A percentile compares a stretch with the other conserved stretches of the same genome.
phyloP scores from a whole-genome alignment of 2,329 filamentous ascomycete genomes.

The Xylaria sp. region DNA sequence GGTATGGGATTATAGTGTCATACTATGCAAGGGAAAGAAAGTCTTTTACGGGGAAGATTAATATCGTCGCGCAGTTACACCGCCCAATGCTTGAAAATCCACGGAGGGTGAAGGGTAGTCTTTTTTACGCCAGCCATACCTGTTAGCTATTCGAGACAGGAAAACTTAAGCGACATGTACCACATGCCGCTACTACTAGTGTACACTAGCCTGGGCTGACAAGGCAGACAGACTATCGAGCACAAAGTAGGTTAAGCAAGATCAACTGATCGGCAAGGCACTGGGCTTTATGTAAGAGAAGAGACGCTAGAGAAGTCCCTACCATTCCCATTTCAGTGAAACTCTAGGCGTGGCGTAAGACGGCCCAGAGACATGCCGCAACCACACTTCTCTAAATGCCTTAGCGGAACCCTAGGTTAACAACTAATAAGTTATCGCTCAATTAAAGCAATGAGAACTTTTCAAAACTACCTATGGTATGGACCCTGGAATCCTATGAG shows the following conservation, averaged over 20 bases:
- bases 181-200: neutral
- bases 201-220: neutral
- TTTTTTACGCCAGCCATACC: neutral
- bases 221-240: neutral
- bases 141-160: slow-evolving; percentile 12
- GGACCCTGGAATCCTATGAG: neutral
- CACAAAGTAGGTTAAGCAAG: neutral
- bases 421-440: neutral
- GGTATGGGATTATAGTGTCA: no score
- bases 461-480: neutral
- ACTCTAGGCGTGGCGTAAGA: slow-evolving; percentile 19
- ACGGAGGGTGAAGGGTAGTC: no score
- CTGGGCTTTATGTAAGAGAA: neutral
- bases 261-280: neutral
- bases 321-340: neutral
- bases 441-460: neutral
- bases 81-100: no score
- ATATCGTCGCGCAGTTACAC: no score
- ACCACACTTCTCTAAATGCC: neutral
- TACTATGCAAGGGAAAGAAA: no score
- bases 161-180: slow-evolving; percentile 25
- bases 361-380: slow-evolving; percentile 31
- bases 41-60: no score
- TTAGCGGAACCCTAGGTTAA: neutral
- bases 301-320: neutral